Evolutionary conservation across 148 eudicot species (phyloP).

Genomic region (Vaccinium vitisidaea): DNA sequence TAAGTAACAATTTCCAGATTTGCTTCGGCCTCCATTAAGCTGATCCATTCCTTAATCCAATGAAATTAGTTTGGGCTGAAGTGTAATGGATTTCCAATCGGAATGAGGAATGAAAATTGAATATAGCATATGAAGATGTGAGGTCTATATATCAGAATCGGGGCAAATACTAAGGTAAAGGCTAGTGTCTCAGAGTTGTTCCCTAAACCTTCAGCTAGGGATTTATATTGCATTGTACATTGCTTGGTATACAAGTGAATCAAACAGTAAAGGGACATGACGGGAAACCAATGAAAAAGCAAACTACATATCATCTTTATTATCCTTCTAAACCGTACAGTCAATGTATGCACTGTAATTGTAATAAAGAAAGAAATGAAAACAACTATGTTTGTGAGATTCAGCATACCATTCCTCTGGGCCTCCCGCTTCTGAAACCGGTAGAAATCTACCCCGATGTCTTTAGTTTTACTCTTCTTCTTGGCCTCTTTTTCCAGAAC

Average conservation of each 20-base stretch:
- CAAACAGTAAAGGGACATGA: neutral
- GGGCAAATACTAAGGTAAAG: neutral
- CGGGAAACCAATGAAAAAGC: slow-evolving; percentile 5
- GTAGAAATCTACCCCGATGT: slow-evolving; percentile 80
- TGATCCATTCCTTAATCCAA: neutral
- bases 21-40: neutral
- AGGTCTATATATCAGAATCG: neutral
- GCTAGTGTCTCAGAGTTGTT: neutral
- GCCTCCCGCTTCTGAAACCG: slow-evolving; percentile 92
- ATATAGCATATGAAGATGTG: neutral
- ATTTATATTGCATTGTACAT: neutral
- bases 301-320: neutral
- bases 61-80: neutral
- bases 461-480: slow-evolving; percentile 55
- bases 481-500: slow-evolving; percentile 69
- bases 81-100: neutral
- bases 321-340: neutral
- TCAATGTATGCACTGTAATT: neutral
- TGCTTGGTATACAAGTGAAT: neutral
- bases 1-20: neutral
- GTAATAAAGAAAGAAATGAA: neutral
- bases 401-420: slow-evolving; percentile 64
- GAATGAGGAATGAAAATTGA: neutral
- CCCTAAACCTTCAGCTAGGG: neutral
- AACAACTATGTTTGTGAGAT: neutral